These are phyloP conservation scores for Toxicodendron radicans DNA, from an alignment of 345 rosid species.

Conservation along the genomic window DNA sequence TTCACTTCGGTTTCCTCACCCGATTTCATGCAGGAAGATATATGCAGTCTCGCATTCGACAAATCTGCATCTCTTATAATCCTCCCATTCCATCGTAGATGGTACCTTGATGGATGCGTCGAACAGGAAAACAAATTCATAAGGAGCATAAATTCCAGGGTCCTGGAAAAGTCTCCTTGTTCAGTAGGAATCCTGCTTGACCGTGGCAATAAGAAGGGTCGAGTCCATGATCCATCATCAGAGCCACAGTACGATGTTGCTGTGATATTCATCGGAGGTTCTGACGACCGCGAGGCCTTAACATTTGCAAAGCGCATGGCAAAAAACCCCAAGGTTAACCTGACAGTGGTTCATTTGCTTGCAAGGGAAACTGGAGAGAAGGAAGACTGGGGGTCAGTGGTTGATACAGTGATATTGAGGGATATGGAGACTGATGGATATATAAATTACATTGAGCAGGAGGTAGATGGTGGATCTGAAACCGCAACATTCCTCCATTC, in stretches of 20 bases:
- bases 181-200: constrained; percentile 55
- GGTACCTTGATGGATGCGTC: constrained; percentile 38
- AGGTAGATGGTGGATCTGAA: constrained; percentile 38
- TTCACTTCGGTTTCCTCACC: constrained; percentile 35
- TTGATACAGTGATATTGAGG: constrained; percentile 35
- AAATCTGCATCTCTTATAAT: constrained; percentile 43
- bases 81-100: constrained; percentile 55
- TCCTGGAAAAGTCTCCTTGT: constrained; percentile 57
- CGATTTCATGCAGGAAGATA: constrained; percentile 58
- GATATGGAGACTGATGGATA: constrained; percentile 23
- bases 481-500: constrained; percentile 31
- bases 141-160: constrained; percentile 40
- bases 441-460: constrained; percentile 27
- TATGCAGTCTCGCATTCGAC: constrained; percentile 52
- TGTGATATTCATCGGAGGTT: constrained; percentile 60
- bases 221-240: neutral
- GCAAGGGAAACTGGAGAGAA: neutral
- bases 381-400: constrained; percentile 38
- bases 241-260: neutral
- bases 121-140: constrained; percentile 32
- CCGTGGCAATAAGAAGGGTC: constrained; percentile 10
- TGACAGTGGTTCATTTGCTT: constrained; percentile 36
- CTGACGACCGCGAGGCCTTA: constrained; percentile 62
- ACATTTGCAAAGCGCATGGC: constrained; percentile 50
- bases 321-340: constrained; percentile 22